These are phyloP conservation scores for Boletus eberwhitei DNA, from an alignment of 768 basidiomycete species.

Conservation along the genomic window DNA sequence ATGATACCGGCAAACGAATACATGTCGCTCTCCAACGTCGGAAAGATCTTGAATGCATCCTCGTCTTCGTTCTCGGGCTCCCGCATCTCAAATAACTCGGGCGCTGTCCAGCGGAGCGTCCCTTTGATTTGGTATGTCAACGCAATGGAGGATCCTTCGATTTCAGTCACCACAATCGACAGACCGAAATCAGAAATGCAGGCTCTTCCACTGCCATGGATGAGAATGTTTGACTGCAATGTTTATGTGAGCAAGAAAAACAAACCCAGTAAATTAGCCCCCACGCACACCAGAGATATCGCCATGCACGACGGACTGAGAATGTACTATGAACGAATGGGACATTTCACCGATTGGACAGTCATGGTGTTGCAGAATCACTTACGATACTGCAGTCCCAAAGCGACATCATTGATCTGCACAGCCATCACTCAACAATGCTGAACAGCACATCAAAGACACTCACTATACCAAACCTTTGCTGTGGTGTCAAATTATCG, in stretches of 20 bases:
- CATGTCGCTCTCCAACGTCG: slow-evolving; percentile 36
- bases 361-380: background rate
- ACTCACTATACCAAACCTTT: slow-evolving; percentile 18
- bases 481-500: slow-evolving; percentile 8
- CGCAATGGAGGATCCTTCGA: slow-evolving; percentile 31
- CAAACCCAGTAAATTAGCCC: background rate
- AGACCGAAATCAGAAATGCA: slow-evolving; percentile 47
- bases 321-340: slow-evolving; percentile 18
- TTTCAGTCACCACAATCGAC: slow-evolving; percentile 37
- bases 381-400: slow-evolving; percentile 27
- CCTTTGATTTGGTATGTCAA: slow-evolving; percentile 33
- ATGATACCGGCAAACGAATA: slow-evolving; percentile 31
- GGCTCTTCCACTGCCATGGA: slow-evolving; percentile 40
- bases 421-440: background rate
- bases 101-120: slow-evolving; percentile 50
- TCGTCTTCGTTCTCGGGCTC: background rate
- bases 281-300: slow-evolving; percentile 29
- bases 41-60: background rate
- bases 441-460: background rate
- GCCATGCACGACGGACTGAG: slow-evolving; percentile 19
- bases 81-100: slow-evolving; percentile 32
- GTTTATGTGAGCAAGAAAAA: background rate
- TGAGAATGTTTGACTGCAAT: slow-evolving; percentile 42
- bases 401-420: slow-evolving; percentile 26
- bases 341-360: background rate